Evolutionary conservation across 148 eudicot genomes (phyloP).

Genomic region (Rhododendron griersonianum): DNA sequence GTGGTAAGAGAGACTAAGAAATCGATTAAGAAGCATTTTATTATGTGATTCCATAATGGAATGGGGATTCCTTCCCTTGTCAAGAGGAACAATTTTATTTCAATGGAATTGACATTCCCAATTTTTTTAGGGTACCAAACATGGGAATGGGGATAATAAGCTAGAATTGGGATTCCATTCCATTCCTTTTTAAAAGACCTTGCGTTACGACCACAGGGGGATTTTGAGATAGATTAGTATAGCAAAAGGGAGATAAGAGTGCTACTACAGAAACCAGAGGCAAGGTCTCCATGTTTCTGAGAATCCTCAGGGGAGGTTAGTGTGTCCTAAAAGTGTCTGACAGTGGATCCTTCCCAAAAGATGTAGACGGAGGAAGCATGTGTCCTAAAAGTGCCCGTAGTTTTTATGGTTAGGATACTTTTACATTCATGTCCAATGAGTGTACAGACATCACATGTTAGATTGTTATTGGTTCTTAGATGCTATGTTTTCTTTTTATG

Average conservation of each 20-base stretch:
- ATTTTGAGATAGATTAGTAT: background rate
- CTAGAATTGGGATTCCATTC: background rate
- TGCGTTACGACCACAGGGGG: background rate
- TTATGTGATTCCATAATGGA: background rate
- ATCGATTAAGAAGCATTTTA: background rate
- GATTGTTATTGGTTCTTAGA: background rate
- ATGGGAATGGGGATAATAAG: background rate
- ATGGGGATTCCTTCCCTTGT: background rate
- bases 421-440: background rate
- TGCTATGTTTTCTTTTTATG: background rate
- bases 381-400: background rate
- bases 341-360: too few species aligned
- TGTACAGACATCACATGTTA: background rate
- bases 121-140: background rate
- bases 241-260: background rate
- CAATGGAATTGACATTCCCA: background rate
- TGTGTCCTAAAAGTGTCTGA: background rate
- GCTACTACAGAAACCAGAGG: background rate
- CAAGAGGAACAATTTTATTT: background rate
- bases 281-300: background rate
- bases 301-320: background rate
- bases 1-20: background rate
- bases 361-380: too few species aligned
- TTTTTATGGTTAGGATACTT: background rate
- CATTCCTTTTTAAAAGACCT: background rate